Evolutionary conservation across 2,329 filamentous ascomycete species (phyloP), one percentile per base, ranked within the genome.

Genomic region (Cryphonectria radicalis): DNA sequence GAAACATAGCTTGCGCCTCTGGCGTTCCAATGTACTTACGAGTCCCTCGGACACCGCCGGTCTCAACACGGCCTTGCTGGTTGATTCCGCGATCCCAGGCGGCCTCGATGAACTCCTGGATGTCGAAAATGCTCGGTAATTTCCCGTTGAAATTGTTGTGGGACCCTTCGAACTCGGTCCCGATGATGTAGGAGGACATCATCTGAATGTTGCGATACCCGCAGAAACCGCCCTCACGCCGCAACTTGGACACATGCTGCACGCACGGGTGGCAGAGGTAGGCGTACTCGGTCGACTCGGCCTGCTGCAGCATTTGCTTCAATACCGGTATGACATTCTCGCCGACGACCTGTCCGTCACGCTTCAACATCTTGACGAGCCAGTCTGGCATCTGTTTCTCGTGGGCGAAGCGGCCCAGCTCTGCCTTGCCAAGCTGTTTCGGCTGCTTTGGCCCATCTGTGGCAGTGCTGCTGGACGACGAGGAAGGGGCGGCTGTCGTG

Each of bases 151-250:
- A 93, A 62, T 84, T 81, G 64, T 84, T 81, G 57, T 90, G 84
- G 72, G 87, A 80, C 0, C 92, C 93, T 17, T 84, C 81, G 17
- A 84, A 84, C 55, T 83, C 79, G 1, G 88, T 82, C 11, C 86
- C 87, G 71, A 91, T 88, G 28, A 98, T 89, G 78, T 93, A 95
- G 0, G 94, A 95, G 19, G 92, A 84, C 75, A 98, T 81, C 90
- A 97, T 97, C 79, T 98, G 96, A 43, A 97, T 97, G 77, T 97
- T 98, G 57, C 95, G 89, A 79, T 98, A 98, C 4, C 95, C 95
- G 78, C 95, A 98, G 79, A 98, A 98, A 7, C 94, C 93, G 32
- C 94, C 94, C 82, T 97, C 95, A 72, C 84, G 86, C n/a, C 86
- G 88, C 67, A 97, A 85, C 77, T 97, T 97, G 67, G 92, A 93